Percentiles rank a stretch among this genome's conserved stretches.
These are phyloP conservation scores for Euphrasia confusa DNA, from an alignment of 257 asterid genomes.

Conservation along the genomic window DNA sequence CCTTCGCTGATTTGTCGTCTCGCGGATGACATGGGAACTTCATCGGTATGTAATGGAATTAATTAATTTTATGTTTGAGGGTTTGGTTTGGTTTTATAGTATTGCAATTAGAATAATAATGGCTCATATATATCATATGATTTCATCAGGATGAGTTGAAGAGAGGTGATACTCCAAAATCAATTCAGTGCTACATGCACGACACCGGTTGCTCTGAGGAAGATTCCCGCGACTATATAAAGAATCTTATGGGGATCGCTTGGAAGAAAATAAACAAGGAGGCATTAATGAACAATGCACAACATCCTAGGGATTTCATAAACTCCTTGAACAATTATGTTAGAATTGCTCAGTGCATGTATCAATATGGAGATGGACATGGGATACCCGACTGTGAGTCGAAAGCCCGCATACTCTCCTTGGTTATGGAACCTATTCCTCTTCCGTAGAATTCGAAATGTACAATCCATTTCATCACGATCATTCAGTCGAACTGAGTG, in stretches of 20 bases:
- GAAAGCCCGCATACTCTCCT: slow-evolving; percentile 14
- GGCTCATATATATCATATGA: neutral
- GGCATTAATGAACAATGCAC: slow-evolving; percentile 3
- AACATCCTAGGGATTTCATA: slow-evolving; percentile 21
- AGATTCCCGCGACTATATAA: slow-evolving; percentile 19
- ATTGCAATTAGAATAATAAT: too few species aligned
- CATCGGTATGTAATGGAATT: slow-evolving; percentile 13
- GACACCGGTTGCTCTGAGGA: slow-evolving; percentile 27
- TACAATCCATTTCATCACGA: too few species aligned
- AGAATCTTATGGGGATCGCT: slow-evolving; percentile 16
- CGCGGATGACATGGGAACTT: slow-evolving; percentile 1
- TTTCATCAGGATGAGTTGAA: slow-evolving; percentile 27
- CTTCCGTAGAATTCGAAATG: neutral
- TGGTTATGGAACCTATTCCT: slow-evolving; percentile 25
- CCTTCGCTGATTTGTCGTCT: slow-evolving; percentile 28
- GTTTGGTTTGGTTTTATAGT: too few species aligned
- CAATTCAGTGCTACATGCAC: slow-evolving; percentile 35
- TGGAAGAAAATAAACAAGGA: slow-evolving; percentile 35
- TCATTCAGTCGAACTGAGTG: too few species aligned
- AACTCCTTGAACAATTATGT: slow-evolving; percentile 21
- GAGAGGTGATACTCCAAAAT: slow-evolving; percentile 16
- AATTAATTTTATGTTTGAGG: too few species aligned
- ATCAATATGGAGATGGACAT: slow-evolving; percentile 32
- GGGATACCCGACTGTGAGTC: slow-evolving; percentile 21
- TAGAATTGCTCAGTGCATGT: slow-evolving; percentile 26